Evolutionary conservation across 805 yeast species (phyloP), one percentile per base, ranked within the genome.

Genomic region (Candida quercuum): DNA sequence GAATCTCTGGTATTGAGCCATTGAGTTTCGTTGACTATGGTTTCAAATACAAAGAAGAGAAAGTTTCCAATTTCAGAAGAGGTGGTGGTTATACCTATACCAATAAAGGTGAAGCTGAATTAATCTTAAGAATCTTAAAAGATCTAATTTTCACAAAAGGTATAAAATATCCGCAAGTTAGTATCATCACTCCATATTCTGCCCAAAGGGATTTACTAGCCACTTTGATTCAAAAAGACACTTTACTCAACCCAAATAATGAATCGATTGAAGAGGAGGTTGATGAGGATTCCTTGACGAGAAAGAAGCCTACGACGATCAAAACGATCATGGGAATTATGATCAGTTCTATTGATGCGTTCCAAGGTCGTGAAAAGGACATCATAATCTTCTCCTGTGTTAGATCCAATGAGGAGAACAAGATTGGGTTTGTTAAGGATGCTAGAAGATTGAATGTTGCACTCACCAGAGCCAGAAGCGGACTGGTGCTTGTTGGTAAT

Each of bases 341-440:
- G 61, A 62, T 75, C 47, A 68, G 74, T 13, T 60, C 86, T 0
- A 80, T 86, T 14, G 96, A 86, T 57, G 93, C 95, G 1, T 86
- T 86, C 64, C 96, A 86, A 60, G 95, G 95, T 18, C 69, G 93
- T 47, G 95, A 86, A 51, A 86, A 83, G 61, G 85, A 82, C 49
- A 79, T 79, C 38, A 78, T 86, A 20, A 68, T 86, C 7, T 67
- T 86, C 45, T 78, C 91, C 3, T 75, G 89, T 48, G 95, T 86
- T 19, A 68, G 96, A 48, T 74, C 79, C 16, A 81, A 81, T 51
- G 61, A 58, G 12, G 41, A 44, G 19, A 56, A 57, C n/a, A 75
- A 67, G 39, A 72, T 81, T 41, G 87, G 88, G 20, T 81, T 81
- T 55, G 63, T 81, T 36, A 66, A 61, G 36, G 88, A 81, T 49